Evolutionary conservation across 257 asterid species (phyloP).

Genomic region (Nicotiana attenuata): DNA sequence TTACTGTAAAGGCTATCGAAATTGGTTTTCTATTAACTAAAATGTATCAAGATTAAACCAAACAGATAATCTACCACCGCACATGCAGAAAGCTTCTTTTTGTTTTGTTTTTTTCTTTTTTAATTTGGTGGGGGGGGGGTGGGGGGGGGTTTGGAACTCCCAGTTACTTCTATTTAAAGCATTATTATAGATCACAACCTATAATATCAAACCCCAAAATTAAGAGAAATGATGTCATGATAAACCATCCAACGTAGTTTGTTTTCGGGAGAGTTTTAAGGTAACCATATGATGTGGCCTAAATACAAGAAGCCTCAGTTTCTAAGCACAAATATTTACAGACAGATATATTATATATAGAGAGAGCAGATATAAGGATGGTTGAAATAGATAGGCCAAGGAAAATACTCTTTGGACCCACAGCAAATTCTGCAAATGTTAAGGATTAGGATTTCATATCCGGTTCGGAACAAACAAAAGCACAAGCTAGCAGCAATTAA

Average conservation of each 20-base stretch:
- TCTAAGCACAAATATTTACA: conserved; percentile 2
- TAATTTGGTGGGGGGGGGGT: background rate
- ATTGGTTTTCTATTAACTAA: background rate
- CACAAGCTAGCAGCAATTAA: background rate
- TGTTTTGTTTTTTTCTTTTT: background rate
- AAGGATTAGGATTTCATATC: background rate
- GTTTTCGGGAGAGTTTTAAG: background rate
- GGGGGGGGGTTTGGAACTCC: background rate
- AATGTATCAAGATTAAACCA: background rate
- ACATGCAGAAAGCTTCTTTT: background rate
- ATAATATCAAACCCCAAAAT: background rate
- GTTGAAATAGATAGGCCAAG: background rate
- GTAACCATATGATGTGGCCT: background rate
- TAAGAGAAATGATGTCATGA: background rate
- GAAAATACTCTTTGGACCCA: background rate
- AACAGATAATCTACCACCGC: background rate
- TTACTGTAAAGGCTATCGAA: background rate
- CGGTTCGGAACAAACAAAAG: background rate
- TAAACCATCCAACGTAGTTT: background rate
- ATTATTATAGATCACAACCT: background rate
- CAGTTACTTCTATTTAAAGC: background rate
- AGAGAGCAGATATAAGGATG: background rate
- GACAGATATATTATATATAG: background rate
- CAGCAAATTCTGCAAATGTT: background rate
- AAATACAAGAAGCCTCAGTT: background rate